Conservation (phyloP, 2,329 filamentous ascomycete species). For the Trichoderma atrobrunneum region DNA sequence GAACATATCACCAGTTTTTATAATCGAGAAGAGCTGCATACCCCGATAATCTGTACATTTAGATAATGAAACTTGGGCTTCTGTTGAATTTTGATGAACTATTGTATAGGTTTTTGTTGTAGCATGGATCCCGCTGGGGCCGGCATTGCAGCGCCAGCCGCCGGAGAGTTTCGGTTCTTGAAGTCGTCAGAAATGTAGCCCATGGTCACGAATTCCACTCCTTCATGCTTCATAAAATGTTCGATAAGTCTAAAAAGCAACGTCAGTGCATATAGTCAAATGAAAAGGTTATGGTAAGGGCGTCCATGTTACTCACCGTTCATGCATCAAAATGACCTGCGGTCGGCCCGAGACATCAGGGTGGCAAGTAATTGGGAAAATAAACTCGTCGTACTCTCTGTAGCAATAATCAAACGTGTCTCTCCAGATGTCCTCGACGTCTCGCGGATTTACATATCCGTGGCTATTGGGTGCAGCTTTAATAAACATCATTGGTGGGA, state of each 20-base stretch:
- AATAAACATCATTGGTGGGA: not conserved
- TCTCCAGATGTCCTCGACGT: not conserved
- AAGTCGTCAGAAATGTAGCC: not conserved
- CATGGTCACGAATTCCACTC: not conserved
- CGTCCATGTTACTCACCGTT: not conserved
- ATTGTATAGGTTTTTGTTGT: not conserved
- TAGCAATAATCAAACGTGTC: constrained; percentile 1
- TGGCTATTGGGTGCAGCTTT: not conserved
- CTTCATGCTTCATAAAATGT: not conserved
- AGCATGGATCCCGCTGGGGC: not conserved
- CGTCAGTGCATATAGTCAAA: not conserved
- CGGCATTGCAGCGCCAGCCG: not conserved
- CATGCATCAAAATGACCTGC: constrained; percentile 1
- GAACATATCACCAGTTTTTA: not conserved
- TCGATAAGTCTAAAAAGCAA: not conserved
- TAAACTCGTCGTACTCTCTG: constrained; percentile 1
- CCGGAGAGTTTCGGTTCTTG: not conserved
- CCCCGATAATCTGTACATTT: fast-evolving
- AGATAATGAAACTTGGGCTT: not conserved
- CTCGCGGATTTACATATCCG: not conserved
- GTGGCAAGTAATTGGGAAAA: not conserved
- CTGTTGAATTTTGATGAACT: not conserved
- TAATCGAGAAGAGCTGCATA: not conserved
- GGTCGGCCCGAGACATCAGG: not conserved
- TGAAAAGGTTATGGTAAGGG: too few species aligned